phyloP scores from a whole-genome alignment of 345 rosid genomes.

The Arabis hirsuta region DNA sequence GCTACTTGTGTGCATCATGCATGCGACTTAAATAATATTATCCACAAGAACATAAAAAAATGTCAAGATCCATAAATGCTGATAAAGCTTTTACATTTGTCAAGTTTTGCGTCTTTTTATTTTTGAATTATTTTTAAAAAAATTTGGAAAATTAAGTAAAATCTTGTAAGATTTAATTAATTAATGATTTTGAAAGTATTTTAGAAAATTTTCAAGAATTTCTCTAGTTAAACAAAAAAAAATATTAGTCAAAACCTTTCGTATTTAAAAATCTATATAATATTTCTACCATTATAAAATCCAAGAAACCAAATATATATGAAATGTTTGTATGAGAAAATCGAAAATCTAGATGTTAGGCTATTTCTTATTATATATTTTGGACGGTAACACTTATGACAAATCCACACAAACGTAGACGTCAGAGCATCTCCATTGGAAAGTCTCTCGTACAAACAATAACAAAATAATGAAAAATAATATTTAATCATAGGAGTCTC shows the following conservation, averaged over 20 bases:
- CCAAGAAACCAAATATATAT: neutral
- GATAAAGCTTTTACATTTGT: neutral
- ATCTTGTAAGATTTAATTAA: neutral
- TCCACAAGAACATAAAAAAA: neutral
- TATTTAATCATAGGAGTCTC: too few relatives aligned
- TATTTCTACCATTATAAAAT: neutral
- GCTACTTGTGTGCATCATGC: neutral
- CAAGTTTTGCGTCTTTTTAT: neutral
- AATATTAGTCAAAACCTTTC: neutral
- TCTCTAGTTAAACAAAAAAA: neutral
- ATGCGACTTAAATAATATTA: neutral
- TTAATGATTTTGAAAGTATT: neutral
- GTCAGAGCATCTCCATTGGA: too few relatives aligned
- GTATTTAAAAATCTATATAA: neutral
- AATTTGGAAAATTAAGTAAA: neutral
- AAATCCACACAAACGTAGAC: neutral
- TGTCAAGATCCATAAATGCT: slow-evolving; percentile 10
- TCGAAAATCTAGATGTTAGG: neutral
- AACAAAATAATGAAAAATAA: too few relatives aligned
- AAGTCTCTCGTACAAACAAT: too few relatives aligned
- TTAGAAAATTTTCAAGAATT: slow-evolving; percentile 21
- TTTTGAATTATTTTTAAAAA: neutral
- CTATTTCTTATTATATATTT: too few relatives aligned
- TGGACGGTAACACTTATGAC: neutral
- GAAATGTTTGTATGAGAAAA: neutral